These are phyloP conservation scores for Euphorbia tirucalli DNA, from an alignment of 345 rosid species.

Conservation along the genomic window DNA sequence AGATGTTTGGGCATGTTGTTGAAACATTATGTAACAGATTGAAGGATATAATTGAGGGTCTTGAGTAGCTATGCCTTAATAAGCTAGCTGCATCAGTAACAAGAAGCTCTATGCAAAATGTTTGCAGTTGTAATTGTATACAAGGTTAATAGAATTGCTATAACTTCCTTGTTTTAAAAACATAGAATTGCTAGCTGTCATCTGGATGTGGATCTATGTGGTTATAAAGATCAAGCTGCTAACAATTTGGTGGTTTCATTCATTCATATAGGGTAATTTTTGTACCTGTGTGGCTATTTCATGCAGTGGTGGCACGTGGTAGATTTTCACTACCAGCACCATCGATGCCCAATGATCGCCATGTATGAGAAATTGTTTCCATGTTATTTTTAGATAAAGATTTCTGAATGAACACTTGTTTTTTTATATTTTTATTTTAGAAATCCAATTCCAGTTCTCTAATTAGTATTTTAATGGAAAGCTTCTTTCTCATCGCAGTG, in stretches of 20 bases:
- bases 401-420: slow-evolving; percentile 6
- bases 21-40: neutral
- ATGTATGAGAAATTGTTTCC: slow-evolving; percentile 38
- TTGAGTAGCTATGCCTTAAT: neutral
- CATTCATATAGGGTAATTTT: slow-evolving; percentile 59
- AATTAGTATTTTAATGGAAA: neutral
- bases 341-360: slow-evolving; percentile 74
- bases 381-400: slow-evolving; percentile 5
- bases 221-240: neutral
- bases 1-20: neutral
- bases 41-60: neutral
- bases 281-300: slow-evolving; percentile 81
- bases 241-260: neutral
- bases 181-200: neutral
- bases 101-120: neutral
- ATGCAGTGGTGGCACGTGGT: slow-evolving; percentile 75
- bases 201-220: neutral
- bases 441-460: neutral
- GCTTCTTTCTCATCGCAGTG: slow-evolving; percentile 56
- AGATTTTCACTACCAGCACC: slow-evolving; percentile 96
- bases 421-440: neutral
- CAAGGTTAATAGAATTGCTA: neutral
- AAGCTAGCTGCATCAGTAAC: neutral
- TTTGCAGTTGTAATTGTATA: neutral
- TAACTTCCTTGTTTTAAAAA: neutral